Evolutionary conservation across 2,329 filamentous ascomycete genomes (phyloP), one percentile per base, ranked within the genome.

Genomic region (Emericellopsis cladophorae): DNA sequence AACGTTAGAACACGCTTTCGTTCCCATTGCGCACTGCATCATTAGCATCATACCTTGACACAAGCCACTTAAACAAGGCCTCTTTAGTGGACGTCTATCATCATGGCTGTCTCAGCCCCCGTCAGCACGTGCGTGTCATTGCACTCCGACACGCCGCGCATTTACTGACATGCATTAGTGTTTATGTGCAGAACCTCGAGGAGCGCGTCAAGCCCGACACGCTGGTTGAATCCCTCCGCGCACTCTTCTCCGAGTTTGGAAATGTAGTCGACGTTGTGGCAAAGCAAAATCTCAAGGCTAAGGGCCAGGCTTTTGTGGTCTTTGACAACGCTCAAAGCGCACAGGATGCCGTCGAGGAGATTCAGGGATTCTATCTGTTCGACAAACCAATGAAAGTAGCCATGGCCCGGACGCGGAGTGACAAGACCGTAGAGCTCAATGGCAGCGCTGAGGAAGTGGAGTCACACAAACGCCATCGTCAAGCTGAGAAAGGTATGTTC

Each of bases 271-370:
- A 95, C 47, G 76, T 95, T 40, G 75, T 94, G 44, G 85, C 85
- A 36, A 94, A 94, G 67, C 86, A 77, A 48, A 95, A 93, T 59
- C 63, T 96, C 24, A 89, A 85, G 58, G 85, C 87, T 35, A 95
- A 93, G 59, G 92, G 92, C 11, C 92, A 98, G 64, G 92, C 92
- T 1, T 98, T 98, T 57, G 66, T 98, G 39, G 88, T 96, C 36
- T 96, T 88, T 58, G 87, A 93, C 51, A 74, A 70, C 45, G 67
- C 81, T n/a, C 83, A 88, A 42, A 76, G 80, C n/a, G 89, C 89
- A 4, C 68, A 74, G 40, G 74, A 78, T 47, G 90, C 92, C 15
- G 83, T 95, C 46, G 85, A 94, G 40, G 86, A 94, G 51, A 72
- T 93, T 46, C 84, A 95, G 53, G 90, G 87, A 8, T 98, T 98